Conservation (phyloP, 208 protist genomes). For the Crithidia sp. region DNA sequence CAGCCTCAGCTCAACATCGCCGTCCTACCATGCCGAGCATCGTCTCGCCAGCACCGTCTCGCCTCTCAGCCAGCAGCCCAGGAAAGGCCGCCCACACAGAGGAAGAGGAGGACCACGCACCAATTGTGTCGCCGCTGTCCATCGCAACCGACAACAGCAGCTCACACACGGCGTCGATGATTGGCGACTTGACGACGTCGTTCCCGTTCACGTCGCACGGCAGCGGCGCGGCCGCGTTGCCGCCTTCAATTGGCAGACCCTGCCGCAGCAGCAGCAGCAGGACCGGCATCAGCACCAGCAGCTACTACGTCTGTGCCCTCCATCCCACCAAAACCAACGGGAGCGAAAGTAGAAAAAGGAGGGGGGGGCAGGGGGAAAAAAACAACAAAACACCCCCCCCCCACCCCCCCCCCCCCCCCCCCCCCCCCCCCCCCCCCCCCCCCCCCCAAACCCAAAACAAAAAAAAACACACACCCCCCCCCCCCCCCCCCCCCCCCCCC, state of each 20-base stretch:
- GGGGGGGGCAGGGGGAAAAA: too few relatives aligned
- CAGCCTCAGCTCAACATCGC: neutral
- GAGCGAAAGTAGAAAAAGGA: too few relatives aligned
- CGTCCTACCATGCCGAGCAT: constrained; percentile 4
- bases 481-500: too few relatives aligned
- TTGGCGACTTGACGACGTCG: neutral
- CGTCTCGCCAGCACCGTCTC: constrained; percentile 5
- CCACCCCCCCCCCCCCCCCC: too few relatives aligned
- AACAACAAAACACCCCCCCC: too few relatives aligned
- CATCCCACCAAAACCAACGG: too few relatives aligned
- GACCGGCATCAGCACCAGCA: neutral
- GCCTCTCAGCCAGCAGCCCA: constrained; percentile 8
- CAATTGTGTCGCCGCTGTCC: constrained; percentile 13
- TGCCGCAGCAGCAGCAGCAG: neutral
- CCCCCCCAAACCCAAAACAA: too few relatives aligned
- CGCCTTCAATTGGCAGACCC: neutral
- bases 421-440: too few relatives aligned
- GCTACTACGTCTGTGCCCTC: too few relatives aligned
- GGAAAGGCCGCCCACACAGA: too few relatives aligned
- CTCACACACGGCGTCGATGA: constrained; percentile 8
- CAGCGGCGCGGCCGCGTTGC: neutral
- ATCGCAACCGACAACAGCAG: neutral
- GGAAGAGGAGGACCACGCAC: neutral
- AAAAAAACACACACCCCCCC: too few relatives aligned
- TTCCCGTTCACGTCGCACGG: constrained; percentile 4